Percentiles rank a stretch among this genome's conserved stretches.
Evolutionary conservation across 139 green algal genomes (phyloP).

Genomic region (Desmodesmus armatus): DNA sequence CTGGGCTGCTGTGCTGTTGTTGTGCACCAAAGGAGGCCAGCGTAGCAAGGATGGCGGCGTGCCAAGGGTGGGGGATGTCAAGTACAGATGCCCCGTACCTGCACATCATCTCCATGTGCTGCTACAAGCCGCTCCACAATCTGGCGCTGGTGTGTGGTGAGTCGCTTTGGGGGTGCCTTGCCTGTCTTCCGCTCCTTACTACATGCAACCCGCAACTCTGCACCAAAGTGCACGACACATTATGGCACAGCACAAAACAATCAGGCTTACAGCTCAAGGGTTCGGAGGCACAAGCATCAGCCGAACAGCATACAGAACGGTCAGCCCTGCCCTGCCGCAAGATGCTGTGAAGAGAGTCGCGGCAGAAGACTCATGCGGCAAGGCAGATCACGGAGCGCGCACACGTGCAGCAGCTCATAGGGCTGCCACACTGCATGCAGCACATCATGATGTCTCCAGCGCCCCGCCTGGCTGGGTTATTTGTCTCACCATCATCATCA

Average conservation of each 20-base stretch:
- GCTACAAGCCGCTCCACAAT: conserved; percentile 61
- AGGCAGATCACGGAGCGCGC: too few species aligned
- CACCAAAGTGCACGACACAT: too few species aligned
- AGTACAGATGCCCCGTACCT: conserved; percentile 50
- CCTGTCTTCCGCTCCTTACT: conserved; percentile 61
- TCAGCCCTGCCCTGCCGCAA: too few species aligned
- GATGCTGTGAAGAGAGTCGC: too few species aligned
- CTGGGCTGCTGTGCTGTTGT: too few species aligned
- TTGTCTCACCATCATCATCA: conserved; percentile 69
- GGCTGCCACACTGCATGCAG: too few species aligned
- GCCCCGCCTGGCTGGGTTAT: not conserved
- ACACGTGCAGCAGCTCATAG: too few species aligned
- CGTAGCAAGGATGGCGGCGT: too few species aligned
- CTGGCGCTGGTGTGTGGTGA: conserved; percentile 61
- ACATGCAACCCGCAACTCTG: conserved; percentile 62
- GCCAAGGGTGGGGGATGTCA: too few species aligned
- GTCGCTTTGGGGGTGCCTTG: conserved; percentile 58
- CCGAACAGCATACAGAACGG: not conserved
- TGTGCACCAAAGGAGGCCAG: too few species aligned
- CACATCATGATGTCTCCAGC: not conserved
- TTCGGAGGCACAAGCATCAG: not conserved
- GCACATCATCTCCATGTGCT: conserved; percentile 61
- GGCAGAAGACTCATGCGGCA: too few species aligned
- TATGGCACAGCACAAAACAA: not conserved
- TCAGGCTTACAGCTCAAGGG: too few species aligned